These are phyloP conservation scores for Phaeophleospora eucalypticola DNA, from an alignment of 2,329 filamentous ascomycete genomes.

Conservation along the genomic window DNA sequence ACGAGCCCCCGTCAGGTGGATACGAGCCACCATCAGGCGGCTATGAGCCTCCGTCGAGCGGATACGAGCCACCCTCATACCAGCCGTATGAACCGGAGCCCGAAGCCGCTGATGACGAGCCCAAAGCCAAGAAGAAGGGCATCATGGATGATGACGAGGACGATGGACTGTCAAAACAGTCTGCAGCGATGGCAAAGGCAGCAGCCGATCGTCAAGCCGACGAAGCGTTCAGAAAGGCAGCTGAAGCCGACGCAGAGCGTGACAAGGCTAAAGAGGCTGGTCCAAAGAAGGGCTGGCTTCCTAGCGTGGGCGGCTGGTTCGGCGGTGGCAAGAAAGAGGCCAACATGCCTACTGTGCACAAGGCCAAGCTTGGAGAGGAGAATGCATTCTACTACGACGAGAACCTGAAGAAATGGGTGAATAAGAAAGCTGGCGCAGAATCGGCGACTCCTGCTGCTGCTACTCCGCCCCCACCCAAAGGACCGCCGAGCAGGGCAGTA, in stretches of 20 bases:
- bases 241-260: conserved; percentile 65
- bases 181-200: conserved; percentile 46
- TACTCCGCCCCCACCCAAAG: conserved; percentile 72
- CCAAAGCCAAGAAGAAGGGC: conserved; percentile 65
- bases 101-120: conserved; percentile 45
- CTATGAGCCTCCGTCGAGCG: conserved; percentile 53
- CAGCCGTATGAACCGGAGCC: conserved; percentile 50
- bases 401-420: conserved; percentile 96
- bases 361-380: conserved; percentile 89
- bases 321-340: conserved; percentile 55
- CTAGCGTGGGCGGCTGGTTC: conserved; percentile 65
- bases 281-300: conserved; percentile 57
- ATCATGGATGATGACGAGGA: conserved; percentile 80
- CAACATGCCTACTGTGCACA: conserved; percentile 51
- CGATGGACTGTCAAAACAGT: conserved; percentile 43
- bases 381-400: conserved; percentile 92
- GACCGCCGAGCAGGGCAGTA: conserved; percentile 49
- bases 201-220: conserved; percentile 68
- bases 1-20: conserved; percentile 51
- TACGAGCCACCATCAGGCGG: conserved; percentile 54
- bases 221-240: conserved; percentile 79
- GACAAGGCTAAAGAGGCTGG: conserved; percentile 44
- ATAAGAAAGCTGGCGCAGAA: conserved; percentile 77
- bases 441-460: conserved; percentile 51
- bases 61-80: conserved; percentile 57